These are phyloP conservation scores for Venturiaceae sp. DNA, from an alignment of 2,329 filamentous ascomycete genomes.

Conservation along the genomic window DNA sequence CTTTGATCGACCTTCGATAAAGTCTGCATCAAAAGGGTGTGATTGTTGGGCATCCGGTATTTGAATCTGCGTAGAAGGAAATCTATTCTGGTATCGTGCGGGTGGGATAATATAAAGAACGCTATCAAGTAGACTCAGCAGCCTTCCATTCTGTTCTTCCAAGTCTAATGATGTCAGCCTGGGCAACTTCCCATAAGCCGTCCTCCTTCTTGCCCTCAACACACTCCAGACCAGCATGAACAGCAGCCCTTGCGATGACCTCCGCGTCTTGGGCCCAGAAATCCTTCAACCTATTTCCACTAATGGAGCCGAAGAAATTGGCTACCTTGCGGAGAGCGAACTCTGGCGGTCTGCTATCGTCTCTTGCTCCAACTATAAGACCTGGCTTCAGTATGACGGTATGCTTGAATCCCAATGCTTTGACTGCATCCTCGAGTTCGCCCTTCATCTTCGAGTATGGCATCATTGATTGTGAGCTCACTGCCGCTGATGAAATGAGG, in stretches of 20 bases:
- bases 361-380: constrained; percentile 61
- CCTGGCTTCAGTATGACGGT: constrained; percentile 68
- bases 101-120: neutral
- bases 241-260: constrained; percentile 60
- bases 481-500: constrained; percentile 54
- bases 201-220: constrained; percentile 44
- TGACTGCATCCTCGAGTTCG: constrained; percentile 72
- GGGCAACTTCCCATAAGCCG: constrained; percentile 49
- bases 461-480: constrained; percentile 43
- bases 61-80: no score
- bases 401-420: constrained; percentile 63
- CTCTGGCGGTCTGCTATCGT: constrained; percentile 51
- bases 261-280: constrained; percentile 63
- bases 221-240: constrained; percentile 45
- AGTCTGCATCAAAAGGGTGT: no score
- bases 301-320: constrained; percentile 39
- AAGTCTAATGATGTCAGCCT: constrained; percentile 54
- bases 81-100: neutral
- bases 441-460: constrained; percentile 67
- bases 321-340: constrained; percentile 46
- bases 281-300: constrained; percentile 44
- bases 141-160: constrained; percentile 44
- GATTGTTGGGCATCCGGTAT: no score
- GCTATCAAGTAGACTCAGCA: neutral
- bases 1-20: no score